Evolutionary conservation across 352 stramenopile genomes (phyloP).

Genomic region (Aphanomyces stellatus): DNA sequence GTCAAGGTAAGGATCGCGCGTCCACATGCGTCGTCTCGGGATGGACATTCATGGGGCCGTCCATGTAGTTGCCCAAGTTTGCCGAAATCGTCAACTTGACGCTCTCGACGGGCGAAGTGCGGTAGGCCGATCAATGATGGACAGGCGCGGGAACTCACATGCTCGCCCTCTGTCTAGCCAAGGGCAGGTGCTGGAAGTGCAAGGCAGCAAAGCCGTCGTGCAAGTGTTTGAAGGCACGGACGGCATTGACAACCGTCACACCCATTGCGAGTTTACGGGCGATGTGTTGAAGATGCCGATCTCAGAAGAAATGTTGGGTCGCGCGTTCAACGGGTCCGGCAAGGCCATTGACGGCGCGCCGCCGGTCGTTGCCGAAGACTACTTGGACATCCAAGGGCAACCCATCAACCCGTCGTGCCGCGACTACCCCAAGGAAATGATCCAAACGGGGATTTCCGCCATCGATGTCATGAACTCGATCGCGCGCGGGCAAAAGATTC

Average conservation of each 20-base stretch:
- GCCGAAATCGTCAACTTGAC: conserved; percentile 99
- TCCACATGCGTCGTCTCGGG: neutral
- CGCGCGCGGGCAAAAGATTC: conserved; percentile 99
- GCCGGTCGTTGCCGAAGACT: conserved; percentile 97
- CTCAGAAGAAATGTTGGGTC: conserved; percentile 97
- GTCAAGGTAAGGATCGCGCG: conserved; percentile 85
- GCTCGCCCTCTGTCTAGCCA: conserved; percentile 22
- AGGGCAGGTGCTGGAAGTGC: conserved; percentile 94
- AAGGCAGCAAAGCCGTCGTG: conserved; percentile 93
- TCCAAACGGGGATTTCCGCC: conserved; percentile 99
- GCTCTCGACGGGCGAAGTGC: conserved; percentile 93
- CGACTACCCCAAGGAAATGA: conserved; percentile 99
- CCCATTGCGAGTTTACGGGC: conserved; percentile 97
- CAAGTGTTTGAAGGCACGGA: conserved; percentile 98
- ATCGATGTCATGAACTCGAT: conserved; percentile 99
- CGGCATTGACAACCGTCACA: conserved; percentile 99
- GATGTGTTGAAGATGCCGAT: conserved; percentile 99
- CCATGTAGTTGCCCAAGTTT: conserved; percentile 89
- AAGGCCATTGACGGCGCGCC: conserved; percentile 97
- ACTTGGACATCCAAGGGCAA: conserved; percentile 98
- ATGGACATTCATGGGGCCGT: neutral
- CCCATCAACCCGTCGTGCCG: conserved; percentile 98
- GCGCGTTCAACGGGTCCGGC: conserved; percentile 96
- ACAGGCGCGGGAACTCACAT: neutral
- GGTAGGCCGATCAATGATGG: conserved; percentile 41